phyloP scores from a whole-genome alignment of 345 rosid genomes.

The Hibiscus tridactylites region DNA sequence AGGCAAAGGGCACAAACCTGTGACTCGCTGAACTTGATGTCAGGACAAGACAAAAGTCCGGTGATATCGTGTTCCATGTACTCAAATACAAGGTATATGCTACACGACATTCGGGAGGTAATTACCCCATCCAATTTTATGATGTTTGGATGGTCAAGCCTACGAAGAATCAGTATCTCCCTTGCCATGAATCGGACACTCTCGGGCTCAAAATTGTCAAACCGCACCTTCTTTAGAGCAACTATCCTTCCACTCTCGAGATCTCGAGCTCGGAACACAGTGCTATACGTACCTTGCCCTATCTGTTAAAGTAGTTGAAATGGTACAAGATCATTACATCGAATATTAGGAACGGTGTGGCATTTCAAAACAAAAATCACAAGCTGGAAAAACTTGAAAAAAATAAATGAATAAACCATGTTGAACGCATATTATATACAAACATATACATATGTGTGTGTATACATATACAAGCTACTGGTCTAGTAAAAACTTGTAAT shows the following conservation, averaged over 20 bases:
- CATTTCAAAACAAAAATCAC: not conserved
- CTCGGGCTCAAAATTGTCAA: conserved; percentile 96
- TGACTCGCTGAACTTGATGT: conserved; percentile 54
- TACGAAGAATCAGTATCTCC: conserved; percentile 83
- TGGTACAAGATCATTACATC: not conserved
- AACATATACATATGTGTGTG: too few relatives aligned
- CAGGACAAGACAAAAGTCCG: conserved; percentile 43
- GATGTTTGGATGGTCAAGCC: conserved; percentile 86
- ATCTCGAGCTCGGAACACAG: conserved; percentile 86
- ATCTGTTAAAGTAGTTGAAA: conserved; percentile 41
- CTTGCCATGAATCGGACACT: conserved; percentile 98
- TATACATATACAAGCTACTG: too few relatives aligned
- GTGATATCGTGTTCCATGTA: conserved; percentile 98
- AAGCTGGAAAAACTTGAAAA: not conserved
- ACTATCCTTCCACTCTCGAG: conserved; percentile 72
- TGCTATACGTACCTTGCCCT: conserved; percentile 97
- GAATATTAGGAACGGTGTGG: not conserved
- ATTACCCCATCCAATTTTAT: conserved; percentile 84
- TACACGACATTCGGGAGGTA: conserved; percentile 75
- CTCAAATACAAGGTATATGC: conserved; percentile 88
- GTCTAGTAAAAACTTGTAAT: too few relatives aligned
- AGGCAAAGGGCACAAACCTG: conserved; percentile 53
- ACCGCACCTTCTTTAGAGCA: conserved; percentile 91
- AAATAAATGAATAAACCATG: not conserved
- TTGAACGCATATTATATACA: not conserved